phyloP scores from a whole-genome alignment of 768 basidiomycete genomes.

The Psilocybe tampanensis region DNA sequence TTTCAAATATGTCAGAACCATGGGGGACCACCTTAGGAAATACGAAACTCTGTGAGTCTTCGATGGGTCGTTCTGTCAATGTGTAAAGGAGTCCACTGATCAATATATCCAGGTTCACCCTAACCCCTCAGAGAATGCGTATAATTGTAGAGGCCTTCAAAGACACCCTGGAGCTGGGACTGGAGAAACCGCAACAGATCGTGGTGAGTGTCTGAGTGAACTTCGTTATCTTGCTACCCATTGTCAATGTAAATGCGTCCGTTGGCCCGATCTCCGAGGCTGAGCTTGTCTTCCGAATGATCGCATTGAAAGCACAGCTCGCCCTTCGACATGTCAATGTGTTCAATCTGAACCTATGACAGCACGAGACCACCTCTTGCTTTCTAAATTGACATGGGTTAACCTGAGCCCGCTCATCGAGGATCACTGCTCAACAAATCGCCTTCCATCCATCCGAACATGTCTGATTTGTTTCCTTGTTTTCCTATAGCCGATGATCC shows the following conservation, averaged over 20 bases:
- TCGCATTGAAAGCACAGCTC: not conserved
- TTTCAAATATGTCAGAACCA: slow-evolving; percentile 56
- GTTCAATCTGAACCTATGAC: no score
- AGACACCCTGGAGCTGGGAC: slow-evolving; percentile 85
- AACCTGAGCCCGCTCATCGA: not conserved
- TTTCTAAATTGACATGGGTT: no score
- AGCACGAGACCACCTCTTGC: no score
- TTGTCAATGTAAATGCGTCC: not conserved
- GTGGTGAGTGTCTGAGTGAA: slow-evolving; percentile 64
- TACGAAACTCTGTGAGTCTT: slow-evolving; percentile 77
- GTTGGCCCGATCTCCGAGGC: not conserved
- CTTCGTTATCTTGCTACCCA: slow-evolving; percentile 3
- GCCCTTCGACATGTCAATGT: not conserved
- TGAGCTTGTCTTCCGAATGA: not conserved
- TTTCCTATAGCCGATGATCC: slow-evolving; percentile 81
- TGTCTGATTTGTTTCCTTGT: no score
- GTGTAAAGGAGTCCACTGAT: slow-evolving; percentile 12
- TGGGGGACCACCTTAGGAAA: slow-evolving; percentile 92
- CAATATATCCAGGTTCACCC: slow-evolving; percentile 60
- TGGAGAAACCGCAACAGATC: slow-evolving; percentile 79
- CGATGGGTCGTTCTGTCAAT: slow-evolving; percentile 19
- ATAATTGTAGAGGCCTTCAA: slow-evolving; percentile 98
- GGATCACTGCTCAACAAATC: not conserved
- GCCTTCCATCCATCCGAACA: no score
- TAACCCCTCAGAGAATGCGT: slow-evolving; percentile 90